Evolutionary conservation across 306 rosid genomes (phyloP).

Genomic region (Cicer pinnatifidum): DNA sequence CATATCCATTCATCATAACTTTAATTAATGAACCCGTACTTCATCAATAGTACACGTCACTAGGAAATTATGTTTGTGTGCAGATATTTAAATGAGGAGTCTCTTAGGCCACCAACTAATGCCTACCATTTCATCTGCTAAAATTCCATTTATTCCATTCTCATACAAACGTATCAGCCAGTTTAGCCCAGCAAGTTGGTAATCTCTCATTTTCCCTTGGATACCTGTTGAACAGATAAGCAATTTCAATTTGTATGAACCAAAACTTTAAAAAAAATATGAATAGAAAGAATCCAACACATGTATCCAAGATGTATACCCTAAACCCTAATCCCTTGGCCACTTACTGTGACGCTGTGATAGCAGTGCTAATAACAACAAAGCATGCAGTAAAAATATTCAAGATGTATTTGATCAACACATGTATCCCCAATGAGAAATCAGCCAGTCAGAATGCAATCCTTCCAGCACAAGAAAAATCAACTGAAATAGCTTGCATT

Average conservation of each 20-base stretch:
- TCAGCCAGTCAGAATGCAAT: background rate
- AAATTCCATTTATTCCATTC: slow-evolving; percentile 97
- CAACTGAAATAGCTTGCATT: background rate
- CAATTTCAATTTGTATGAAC: slow-evolving; percentile 30
- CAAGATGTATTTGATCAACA: slow-evolving; percentile 5
- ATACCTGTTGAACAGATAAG: slow-evolving; percentile 63
- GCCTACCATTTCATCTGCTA: slow-evolving; percentile 98
- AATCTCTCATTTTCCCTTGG: slow-evolving; percentile 98
- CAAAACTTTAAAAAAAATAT: background rate
- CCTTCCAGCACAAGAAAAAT: background rate
- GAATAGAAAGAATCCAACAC: slow-evolving; percentile 26
- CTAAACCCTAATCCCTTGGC: no score
- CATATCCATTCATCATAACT: slow-evolving; percentile 4
- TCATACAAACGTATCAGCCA: slow-evolving; percentile 97
- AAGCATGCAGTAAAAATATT: background rate
- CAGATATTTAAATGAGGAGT: slow-evolving; percentile 1
- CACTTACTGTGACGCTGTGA: background rate
- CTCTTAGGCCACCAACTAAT: background rate
- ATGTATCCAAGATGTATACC: background rate
- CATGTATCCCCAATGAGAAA: background rate
- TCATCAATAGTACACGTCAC: slow-evolving; percentile 26
- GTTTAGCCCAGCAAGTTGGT: slow-evolving; percentile 96
- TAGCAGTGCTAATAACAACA: background rate
- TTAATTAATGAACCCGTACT: slow-evolving; percentile 22
- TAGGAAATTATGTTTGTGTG: background rate